Evolutionary conservation across 805 yeast genomes (phyloP).

Genomic region (Ogataea corticis): DNA sequence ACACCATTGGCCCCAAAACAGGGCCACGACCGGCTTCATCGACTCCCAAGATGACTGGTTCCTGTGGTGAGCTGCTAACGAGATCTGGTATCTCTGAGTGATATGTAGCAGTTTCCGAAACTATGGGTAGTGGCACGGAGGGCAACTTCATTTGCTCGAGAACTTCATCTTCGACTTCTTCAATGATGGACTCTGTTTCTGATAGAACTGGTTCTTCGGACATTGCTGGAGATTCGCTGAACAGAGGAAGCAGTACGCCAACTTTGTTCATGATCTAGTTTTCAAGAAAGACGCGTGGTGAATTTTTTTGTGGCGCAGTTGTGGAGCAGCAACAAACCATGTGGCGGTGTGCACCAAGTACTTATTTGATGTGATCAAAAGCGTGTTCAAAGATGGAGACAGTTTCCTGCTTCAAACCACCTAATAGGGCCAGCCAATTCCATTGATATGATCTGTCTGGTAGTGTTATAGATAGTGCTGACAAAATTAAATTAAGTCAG

Average conservation of each 20-base stretch:
- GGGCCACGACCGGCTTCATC: conserved; percentile 99
- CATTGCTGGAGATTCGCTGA: not conserved
- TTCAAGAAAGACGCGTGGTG: not conserved
- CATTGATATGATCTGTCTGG: too few relatives aligned
- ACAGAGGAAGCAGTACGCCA: too few relatives aligned
- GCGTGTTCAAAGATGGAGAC: too few relatives aligned
- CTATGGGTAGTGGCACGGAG: conserved; percentile 32
- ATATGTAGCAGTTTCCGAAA: conserved; percentile 48
- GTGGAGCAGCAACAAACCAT: not conserved
- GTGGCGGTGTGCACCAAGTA: too few relatives aligned
- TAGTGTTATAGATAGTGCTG: too few relatives aligned
- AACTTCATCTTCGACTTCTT: conserved; percentile 1
- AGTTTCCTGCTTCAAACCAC: too few relatives aligned
- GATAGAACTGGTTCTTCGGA: not conserved
- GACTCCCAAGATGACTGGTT: conserved; percentile 72
- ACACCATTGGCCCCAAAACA: conserved; percentile 97
- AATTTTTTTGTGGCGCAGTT: not conserved
- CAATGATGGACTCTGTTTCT: conserved; percentile 52
- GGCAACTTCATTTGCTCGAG: conserved; percentile 24
- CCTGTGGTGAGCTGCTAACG: conserved; percentile 34
- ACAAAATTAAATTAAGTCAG: too few relatives aligned
- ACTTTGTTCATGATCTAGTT: too few relatives aligned
- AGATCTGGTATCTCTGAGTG: conserved; percentile 49
- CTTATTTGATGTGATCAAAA: too few relatives aligned
- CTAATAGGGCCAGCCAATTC: too few relatives aligned